phyloP scores from a whole-genome alignment of 2,329 filamentous ascomycete species.

The Parastagonospora nodorum region DNA sequence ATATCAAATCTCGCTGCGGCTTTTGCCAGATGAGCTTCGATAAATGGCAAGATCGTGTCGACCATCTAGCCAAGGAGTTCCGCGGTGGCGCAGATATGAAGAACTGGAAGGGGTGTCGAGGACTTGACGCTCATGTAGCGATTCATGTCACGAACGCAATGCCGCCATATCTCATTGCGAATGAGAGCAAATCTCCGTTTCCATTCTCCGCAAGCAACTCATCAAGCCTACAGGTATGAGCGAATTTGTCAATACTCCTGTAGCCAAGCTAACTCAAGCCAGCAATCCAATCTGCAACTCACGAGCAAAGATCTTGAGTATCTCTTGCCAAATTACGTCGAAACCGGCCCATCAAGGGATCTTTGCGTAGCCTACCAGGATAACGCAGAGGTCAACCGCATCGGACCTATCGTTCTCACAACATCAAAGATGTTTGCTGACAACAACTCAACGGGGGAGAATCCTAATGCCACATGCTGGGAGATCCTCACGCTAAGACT shows the following conservation, averaged over 20 bases:
- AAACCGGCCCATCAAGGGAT: constrained; percentile 5
- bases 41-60: constrained; percentile 57
- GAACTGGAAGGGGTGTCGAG: constrained; percentile 61
- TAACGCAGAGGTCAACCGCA: constrained; percentile 10
- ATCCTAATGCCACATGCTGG: constrained; percentile 52
- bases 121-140: constrained; percentile 55
- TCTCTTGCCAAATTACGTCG: constrained; percentile 22
- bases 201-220: constrained; percentile 54
- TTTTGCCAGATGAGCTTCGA: constrained; percentile 57
- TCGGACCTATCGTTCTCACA: constrained; percentile 23
- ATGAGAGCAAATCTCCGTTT: constrained; percentile 52
- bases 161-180: constrained; percentile 58
- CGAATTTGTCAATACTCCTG: too few relatives aligned
- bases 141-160: constrained; percentile 57
- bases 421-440: constrained; percentile 21
- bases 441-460: constrained; percentile 6
- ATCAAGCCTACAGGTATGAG: constrained; percentile 32
- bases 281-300: constrained; percentile 23
- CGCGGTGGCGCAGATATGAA: constrained; percentile 58
- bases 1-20: constrained; percentile 60
- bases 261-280: constrained; percentile 11
- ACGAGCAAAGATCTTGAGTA: constrained; percentile 32
- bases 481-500: constrained; percentile 55
- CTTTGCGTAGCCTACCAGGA: constrained; percentile 24
- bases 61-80: constrained; percentile 62